Base-by-base conservation (phyloP, 441 rosid species). In the Viola pubescens region DNA sequence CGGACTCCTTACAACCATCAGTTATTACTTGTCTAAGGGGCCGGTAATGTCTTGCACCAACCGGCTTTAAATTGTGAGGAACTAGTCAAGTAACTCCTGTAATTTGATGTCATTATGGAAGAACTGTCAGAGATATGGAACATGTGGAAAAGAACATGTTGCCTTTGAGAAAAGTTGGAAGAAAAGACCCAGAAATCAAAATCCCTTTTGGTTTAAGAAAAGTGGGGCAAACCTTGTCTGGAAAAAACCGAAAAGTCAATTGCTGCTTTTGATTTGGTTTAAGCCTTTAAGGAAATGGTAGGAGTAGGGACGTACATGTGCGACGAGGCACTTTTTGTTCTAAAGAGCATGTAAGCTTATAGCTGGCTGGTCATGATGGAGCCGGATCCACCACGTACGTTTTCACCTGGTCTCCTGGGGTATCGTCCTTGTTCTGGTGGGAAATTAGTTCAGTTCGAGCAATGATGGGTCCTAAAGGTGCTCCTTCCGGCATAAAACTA, bases 191-290 rank as follows among this genome's bases (percentile, higher is more conserved):
- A 19, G 37, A 40, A 53, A 45, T 54, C 51, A 66, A 54, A 26
- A 8, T 60, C 39, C 19, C 65, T 48, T 60, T 54, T 54, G 51
- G 61, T 19, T 60, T 60, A 67, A 67, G 65, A 37, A 60, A 54
- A 60, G 56, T 48, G 26, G 56, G 47, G 60, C 55, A 19, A 19
- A 19, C 26, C 26, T 19, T 19, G 26, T 19, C 26, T 42, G 6
- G 45, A 5, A 42, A 5, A 42, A 5, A 5, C 9, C 6, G 9
- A 42, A 42, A 42, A 43, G 9, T 43, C 46, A 5, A 43, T 43
- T 43, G 46, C 46, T 9, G 6, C 9, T 9, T 43, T 5, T 43
- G 46, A 6, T 9, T 43, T 43, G 9, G 9, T 43, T 43, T 43
- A 43, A 43, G 6, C n/a, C n/a, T n/a, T n/a, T n/a, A n/a, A n/a